Conservation (phyloP, 140 eudicot genomes). For the Flaveria floridana region DNA sequence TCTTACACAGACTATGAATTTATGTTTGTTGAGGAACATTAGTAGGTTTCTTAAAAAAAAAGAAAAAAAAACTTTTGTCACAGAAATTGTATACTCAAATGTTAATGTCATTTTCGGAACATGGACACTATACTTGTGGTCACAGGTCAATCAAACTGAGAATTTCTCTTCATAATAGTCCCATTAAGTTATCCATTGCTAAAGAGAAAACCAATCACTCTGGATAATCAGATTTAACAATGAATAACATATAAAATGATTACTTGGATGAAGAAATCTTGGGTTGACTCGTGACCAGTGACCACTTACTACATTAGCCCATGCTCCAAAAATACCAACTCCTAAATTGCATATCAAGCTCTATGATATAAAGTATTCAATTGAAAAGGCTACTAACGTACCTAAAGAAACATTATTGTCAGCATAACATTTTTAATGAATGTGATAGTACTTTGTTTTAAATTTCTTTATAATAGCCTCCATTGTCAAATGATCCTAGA, state of each 20-base stretch:
- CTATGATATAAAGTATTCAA: not conserved
- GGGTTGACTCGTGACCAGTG: not conserved
- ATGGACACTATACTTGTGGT: not conserved
- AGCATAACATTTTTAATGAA: not conserved
- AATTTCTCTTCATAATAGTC: not conserved
- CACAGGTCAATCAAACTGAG: constrained; percentile 9
- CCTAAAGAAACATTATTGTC: not conserved
- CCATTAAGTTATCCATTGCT: not conserved
- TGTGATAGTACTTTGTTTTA: not conserved
- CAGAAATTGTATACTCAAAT: not conserved
- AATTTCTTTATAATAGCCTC: not conserved
- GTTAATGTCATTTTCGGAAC: not conserved
- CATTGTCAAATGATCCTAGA: not conserved
- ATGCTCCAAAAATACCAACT: constrained; percentile 2
- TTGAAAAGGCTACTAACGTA: not conserved
- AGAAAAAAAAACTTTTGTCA: not conserved
- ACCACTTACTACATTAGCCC: not conserved
- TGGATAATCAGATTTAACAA: not conserved
- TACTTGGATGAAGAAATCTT: not conserved
- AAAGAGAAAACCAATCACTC: not conserved
- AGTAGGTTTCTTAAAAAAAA: not conserved
- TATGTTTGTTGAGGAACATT: not conserved
- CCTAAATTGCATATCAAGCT: not conserved
- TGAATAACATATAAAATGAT: constrained; percentile 1
- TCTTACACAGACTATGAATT: not conserved